These are phyloP conservation scores for Bondarzewia mesenterica DNA, from an alignment of 1,284 basidiomycete species.

Conservation along the genomic window DNA sequence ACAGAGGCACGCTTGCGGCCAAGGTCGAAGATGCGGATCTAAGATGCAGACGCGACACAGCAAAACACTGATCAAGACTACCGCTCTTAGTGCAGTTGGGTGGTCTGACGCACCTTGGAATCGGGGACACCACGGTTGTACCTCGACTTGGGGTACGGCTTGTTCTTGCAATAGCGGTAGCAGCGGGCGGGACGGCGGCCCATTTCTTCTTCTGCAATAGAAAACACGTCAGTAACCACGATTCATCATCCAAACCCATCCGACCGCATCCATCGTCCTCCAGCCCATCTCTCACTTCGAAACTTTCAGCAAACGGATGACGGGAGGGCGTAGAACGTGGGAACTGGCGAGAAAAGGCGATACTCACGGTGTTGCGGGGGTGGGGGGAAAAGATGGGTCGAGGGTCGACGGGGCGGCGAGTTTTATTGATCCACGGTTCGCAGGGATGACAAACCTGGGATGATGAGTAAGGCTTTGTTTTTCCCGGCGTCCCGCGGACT, in stretches of 20 bases:
- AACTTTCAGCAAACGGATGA: background rate
- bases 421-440: background rate
- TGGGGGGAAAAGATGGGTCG: background rate
- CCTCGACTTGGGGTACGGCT: constrained; percentile 90
- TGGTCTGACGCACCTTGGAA: constrained; percentile 55
- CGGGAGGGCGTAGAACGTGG: background rate
- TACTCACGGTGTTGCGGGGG: background rate
- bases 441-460: background rate
- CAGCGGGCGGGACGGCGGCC: constrained; percentile 94
- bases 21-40: constrained; percentile 92
- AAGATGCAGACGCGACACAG: constrained; percentile 1
- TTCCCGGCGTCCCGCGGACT: background rate
- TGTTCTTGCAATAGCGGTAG: constrained; percentile 99
- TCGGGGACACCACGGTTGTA: constrained; percentile 99
- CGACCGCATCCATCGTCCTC: background rate
- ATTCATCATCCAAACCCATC: background rate
- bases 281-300: background rate
- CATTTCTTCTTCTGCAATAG: constrained; percentile 41
- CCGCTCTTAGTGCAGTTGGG: constrained; percentile 7
- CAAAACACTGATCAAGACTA: constrained; percentile 1
- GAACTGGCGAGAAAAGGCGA: background rate
- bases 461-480: background rate
- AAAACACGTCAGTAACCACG: background rate
- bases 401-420: background rate
- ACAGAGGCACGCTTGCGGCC: constrained; percentile 93